A percentile compares a stretch with the other conserved stretches of the same genome.
Evolutionary conservation across 1,284 basidiomycete genomes (phyloP).

Genomic region (Leccinum pachyderme): DNA sequence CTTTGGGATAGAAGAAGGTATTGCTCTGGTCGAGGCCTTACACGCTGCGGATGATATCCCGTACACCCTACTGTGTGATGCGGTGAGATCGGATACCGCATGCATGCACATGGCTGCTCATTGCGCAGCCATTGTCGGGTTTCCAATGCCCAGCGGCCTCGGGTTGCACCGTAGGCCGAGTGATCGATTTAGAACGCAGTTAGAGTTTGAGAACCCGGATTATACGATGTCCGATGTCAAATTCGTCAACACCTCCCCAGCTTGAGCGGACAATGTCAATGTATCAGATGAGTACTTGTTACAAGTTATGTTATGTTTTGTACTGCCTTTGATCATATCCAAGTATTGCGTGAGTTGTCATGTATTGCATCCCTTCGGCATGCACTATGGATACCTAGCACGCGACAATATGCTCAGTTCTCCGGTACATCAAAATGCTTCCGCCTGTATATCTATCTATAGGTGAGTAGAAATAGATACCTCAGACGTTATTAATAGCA

Average conservation of each 20-base stretch:
- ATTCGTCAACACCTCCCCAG: background rate
- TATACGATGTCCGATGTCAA: background rate
- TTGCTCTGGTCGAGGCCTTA: slow-evolving; percentile 1
- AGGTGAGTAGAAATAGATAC: background rate
- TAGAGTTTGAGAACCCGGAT: background rate
- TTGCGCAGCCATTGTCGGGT: background rate
- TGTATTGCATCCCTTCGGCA: background rate
- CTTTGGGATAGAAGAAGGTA: background rate
- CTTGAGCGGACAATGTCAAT: background rate
- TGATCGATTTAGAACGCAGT: background rate
- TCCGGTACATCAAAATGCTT: background rate
- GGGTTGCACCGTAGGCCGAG: background rate
- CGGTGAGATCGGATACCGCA: background rate
- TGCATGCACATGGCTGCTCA: background rate
- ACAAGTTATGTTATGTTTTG: background rate
- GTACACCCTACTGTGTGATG: slow-evolving; percentile 3
- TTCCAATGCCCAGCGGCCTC: background rate
- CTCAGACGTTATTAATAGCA: background rate
- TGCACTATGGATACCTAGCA: background rate
- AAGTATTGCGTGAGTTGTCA: too few species aligned
- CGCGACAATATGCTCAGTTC: background rate
- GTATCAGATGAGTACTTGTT: background rate
- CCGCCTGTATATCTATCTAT: background rate
- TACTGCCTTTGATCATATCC: background rate
- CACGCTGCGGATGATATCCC: slow-evolving; percentile 10